Conservation (phyloP, 1,284 basidiomycete genomes). For the Inonotus hispidus region DNA sequence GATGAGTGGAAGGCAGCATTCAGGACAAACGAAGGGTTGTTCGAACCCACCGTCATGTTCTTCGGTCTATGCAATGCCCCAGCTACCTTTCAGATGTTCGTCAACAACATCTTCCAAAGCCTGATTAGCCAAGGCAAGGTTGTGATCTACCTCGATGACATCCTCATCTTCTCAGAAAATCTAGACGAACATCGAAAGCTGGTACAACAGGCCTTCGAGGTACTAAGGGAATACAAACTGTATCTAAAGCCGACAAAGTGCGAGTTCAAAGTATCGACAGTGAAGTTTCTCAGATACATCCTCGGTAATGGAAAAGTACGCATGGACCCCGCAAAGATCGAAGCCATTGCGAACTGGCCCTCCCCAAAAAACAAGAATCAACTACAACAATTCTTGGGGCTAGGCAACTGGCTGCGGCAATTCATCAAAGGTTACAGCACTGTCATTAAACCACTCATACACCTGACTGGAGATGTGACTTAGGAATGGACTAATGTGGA, state of each 20-base stretch:
- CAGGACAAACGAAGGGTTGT: background rate
- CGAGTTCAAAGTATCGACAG: background rate
- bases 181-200: background rate
- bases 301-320: background rate
- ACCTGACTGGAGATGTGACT: background rate
- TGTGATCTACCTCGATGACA: background rate
- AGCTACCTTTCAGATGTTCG: background rate
- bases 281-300: background rate
- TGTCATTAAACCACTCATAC: background rate
- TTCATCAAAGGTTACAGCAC: slow-evolving; percentile 16
- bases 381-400: slow-evolving; percentile 22
- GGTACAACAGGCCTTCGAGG: background rate
- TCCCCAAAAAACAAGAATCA: slow-evolving; percentile 18
- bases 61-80: background rate
- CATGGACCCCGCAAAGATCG: slow-evolving; percentile 21
- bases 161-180: background rate
- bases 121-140: background rate
- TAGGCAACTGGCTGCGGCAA: slow-evolving; percentile 22
- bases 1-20: background rate
- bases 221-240: background rate
- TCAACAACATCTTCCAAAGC: background rate
- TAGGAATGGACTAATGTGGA: background rate
- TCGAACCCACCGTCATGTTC: background rate
- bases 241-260: background rate
- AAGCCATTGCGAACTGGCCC: slow-evolving; percentile 23